Evolutionary conservation across 1,139 yeast genomes (phyloP), one percentile per base, ranked within the genome.

Genomic region (Taphrina communis): DNA sequence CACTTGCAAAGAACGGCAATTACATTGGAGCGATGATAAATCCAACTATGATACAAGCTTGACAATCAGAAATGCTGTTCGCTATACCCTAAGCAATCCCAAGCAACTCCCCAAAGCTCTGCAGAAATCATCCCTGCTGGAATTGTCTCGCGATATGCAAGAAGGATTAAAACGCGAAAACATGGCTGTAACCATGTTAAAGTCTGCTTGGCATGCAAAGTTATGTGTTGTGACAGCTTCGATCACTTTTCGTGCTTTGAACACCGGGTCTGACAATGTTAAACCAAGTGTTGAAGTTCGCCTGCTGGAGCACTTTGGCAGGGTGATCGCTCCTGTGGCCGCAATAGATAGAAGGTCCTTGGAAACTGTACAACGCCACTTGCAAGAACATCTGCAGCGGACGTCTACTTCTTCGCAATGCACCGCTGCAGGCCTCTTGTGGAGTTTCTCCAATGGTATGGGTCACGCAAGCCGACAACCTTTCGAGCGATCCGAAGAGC

Each of bases 1-100:
- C 0, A 84, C 85, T 9, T 88, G 93, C 71, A 53, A 66, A 6
- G 67, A 69, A 0, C 75, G 81, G 42, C 70, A 73, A 0, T 74
- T 89, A 0, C 66, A 71, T 0, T 89, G 94, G 93, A 85, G 86
- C 53, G 92, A 88, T 73, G 96, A 90, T 75, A 75, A 78, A 1
- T 86, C 94, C 0, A 90, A 90, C 73, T 73, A 74, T 5, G 88
- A 88, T 72, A 75, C 81, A 0, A 71, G 73, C 2, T 79, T 88
- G 65, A 88, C 94, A 0, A 75, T 78, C 53, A 78, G 96, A 44
- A 89, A 89, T 73, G 77, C 80, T 0, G 73, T 78, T 35, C 74
- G 80, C 11, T 55, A 65, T 31, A 58, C 77, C 41, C 69, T 76
- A 3, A n/a, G 66, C 12, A 36, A 65, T 8, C 66, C 62, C 11